Conservation (phyloP, 2,329 filamentous ascomycete genomes). For the Plectosphaerella sp. region DNA sequence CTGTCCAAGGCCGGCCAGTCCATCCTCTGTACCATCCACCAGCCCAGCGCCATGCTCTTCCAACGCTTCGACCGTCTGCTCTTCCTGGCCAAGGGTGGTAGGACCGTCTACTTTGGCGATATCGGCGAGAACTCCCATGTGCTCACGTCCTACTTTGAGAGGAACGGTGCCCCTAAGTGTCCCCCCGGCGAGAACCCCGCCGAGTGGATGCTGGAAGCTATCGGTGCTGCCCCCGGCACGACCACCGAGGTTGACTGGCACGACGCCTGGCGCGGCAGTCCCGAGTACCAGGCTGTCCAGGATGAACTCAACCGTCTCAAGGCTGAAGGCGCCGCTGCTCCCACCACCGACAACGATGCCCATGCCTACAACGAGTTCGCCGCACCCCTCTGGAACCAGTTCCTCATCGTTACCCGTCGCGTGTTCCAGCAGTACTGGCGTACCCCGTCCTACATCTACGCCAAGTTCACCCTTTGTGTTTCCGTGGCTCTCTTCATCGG, state of each 20-base stretch:
- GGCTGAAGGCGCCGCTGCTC: not conserved
- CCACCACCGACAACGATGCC: not conserved
- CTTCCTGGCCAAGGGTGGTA: slow-evolving; percentile 28
- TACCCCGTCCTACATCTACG: slow-evolving; percentile 71
- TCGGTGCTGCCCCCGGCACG: slow-evolving; percentile 33
- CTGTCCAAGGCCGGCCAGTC: slow-evolving; percentile 46
- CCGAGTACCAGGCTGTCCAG: slow-evolving; percentile 28
- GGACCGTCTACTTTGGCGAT: slow-evolving; percentile 49
- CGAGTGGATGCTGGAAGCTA: slow-evolving; percentile 38
- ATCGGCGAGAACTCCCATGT: slow-evolving; percentile 43
- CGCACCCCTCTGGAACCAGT: slow-evolving; percentile 60
- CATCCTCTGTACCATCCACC: slow-evolving; percentile 13
- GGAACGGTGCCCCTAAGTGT: slow-evolving; percentile 43
- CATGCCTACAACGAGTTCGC: slow-evolving; percentile 58
- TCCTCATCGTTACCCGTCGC: slow-evolving; percentile 61
- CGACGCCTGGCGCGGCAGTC: slow-evolving; percentile 35
- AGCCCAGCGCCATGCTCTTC: slow-evolving; percentile 13
- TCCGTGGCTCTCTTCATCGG: slow-evolving; percentile 58
- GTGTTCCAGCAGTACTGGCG: slow-evolving; percentile 73
- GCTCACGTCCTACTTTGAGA: slow-evolving; percentile 48
- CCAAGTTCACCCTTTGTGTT: slow-evolving; percentile 56
- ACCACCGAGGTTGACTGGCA: slow-evolving; percentile 44
- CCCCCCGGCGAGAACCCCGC: slow-evolving; percentile 45
- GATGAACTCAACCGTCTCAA: slow-evolving; percentile 4
- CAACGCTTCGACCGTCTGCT: slow-evolving; percentile 12